Evolutionary conservation across 768 basidiomycete genomes (phyloP).

Genomic region (Crepidotus variabilis): DNA sequence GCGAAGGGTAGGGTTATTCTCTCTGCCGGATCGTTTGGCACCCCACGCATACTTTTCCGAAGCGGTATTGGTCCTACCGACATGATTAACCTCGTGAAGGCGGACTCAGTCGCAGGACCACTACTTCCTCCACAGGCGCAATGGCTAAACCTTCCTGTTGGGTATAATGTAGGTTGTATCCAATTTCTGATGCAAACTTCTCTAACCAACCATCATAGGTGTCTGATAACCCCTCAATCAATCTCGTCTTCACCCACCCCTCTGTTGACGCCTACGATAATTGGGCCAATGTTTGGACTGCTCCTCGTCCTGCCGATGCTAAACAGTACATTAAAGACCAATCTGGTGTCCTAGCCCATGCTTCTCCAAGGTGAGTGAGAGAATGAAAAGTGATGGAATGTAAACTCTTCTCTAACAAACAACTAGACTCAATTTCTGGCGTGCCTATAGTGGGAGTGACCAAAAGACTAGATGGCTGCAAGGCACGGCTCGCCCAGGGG

Average conservation of each 20-base stretch:
- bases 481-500: constrained; percentile 62
- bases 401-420: neutral
- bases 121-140: constrained; percentile 43
- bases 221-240: neutral
- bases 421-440: constrained; percentile 58
- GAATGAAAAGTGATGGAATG: neutral
- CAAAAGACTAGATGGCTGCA: constrained; percentile 51
- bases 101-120: constrained; percentile 40
- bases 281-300: constrained; percentile 55
- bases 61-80: constrained; percentile 61
- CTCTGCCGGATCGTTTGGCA: constrained; percentile 53
- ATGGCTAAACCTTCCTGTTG: constrained; percentile 61
- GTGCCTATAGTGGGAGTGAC: constrained; percentile 44
- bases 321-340: constrained; percentile 47
- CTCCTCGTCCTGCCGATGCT: constrained; percentile 52
- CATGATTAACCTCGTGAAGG: constrained; percentile 48
- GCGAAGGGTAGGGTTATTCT: constrained; percentile 58
- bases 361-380: constrained; percentile 38
- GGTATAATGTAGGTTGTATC: constrained; percentile 35
- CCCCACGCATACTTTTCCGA: constrained; percentile 53
- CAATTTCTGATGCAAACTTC: neutral
- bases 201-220: neutral
- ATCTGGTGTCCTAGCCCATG: constrained; percentile 53
- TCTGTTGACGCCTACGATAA: constrained; percentile 62
- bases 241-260: constrained; percentile 65